Conservation (phyloP, 140 eudicot species). For the Senecio squalidus region DNA sequence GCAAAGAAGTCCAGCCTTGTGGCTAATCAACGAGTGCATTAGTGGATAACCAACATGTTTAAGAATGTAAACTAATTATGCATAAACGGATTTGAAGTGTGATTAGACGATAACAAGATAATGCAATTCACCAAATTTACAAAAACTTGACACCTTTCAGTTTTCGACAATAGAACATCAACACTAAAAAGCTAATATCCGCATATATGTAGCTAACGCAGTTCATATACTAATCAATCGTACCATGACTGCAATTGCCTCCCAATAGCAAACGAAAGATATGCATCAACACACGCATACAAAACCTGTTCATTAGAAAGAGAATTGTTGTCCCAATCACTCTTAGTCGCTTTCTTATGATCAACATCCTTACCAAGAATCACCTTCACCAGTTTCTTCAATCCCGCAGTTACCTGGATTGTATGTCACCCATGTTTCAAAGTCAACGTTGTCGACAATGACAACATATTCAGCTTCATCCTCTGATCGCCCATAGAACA, state of each 20-base stretch:
- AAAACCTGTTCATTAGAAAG: slow-evolving; percentile 27
- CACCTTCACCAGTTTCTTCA: slow-evolving; percentile 27
- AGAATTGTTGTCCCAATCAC: slow-evolving; percentile 26
- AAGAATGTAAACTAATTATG: too few species aligned
- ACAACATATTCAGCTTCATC: slow-evolving; percentile 14
- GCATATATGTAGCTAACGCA: too few species aligned
- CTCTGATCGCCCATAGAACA: neutral
- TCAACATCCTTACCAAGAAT: slow-evolving; percentile 28
- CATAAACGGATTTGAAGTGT: too few species aligned
- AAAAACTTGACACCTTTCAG: too few species aligned
- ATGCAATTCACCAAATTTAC: too few species aligned
- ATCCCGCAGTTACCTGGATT: slow-evolving; percentile 16
- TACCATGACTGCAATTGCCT: slow-evolving; percentile 21
- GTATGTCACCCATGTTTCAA: slow-evolving; percentile 29
- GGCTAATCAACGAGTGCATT: too few species aligned
- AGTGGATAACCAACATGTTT: too few species aligned
- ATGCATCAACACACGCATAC: slow-evolving; percentile 40
- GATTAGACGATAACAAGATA: too few species aligned
- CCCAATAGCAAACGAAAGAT: slow-evolving; percentile 31
- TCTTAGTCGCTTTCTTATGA: slow-evolving; percentile 9
- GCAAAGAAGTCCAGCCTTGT: too few species aligned
- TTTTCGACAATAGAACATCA: too few species aligned
- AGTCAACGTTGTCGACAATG: slow-evolving; percentile 1
- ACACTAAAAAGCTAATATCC: too few species aligned
- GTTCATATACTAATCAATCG: too few species aligned